These are phyloP conservation scores for Crotalaria pallida DNA, from an alignment of 306 rosid genomes.

Conservation along the genomic window DNA sequence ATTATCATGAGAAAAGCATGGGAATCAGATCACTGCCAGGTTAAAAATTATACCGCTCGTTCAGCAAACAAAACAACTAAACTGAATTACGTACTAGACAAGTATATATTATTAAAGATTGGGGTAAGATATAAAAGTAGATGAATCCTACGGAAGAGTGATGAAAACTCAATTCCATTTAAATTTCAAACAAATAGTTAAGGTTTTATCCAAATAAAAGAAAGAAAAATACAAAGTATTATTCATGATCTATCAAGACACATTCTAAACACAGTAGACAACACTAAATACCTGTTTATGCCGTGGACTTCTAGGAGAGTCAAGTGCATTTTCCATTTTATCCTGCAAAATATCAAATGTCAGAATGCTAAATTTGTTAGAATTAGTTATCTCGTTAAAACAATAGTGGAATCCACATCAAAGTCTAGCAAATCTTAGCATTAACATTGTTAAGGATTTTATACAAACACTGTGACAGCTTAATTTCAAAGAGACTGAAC, in stretches of 20 bases:
- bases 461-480: conserved; percentile 1
- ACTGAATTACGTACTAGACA: background rate
- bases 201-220: background rate
- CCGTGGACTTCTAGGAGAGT: conserved; percentile 25
- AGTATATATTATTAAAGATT: background rate
- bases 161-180: background rate
- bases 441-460: background rate
- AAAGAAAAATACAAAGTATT: background rate
- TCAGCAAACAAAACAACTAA: background rate
- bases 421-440: background rate
- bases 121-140: background rate
- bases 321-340: conserved; percentile 29
- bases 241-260: background rate
- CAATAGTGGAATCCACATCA: background rate
- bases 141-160: background rate
- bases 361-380: conserved; percentile 1
- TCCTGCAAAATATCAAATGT: conserved; percentile 36
- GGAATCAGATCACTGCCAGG: background rate
- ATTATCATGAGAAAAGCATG: background rate
- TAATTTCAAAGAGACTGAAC: background rate
- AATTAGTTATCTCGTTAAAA: background rate
- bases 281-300: conserved; percentile 31
- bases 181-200: background rate
- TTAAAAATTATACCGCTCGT: background rate
- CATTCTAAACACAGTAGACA: background rate